Percentiles rank a stretch among this genome's conserved stretches.
These are phyloP conservation scores for Vanderwaltozyma tropicalis DNA, from an alignment of 805 yeast species.

Conservation along the genomic window DNA sequence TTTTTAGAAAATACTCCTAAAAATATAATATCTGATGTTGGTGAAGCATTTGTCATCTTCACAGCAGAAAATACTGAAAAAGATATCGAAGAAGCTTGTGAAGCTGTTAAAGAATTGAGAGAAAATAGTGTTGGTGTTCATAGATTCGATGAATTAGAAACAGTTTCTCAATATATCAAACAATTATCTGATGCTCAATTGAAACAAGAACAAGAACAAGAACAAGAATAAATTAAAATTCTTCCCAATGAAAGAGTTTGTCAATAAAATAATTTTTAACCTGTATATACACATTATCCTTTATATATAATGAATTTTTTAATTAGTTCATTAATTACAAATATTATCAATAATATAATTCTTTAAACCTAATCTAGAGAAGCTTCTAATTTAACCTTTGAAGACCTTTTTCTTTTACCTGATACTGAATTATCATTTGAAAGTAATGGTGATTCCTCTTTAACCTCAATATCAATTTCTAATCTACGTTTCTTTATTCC, in stretches of 20 bases:
- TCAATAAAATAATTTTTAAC: not conserved
- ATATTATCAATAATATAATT: too few relatives aligned
- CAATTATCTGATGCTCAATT: constrained; percentile 17
- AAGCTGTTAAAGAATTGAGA: constrained; percentile 39
- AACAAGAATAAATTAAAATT: not conserved
- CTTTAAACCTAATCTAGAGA: too few relatives aligned
- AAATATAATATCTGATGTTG: constrained; percentile 19
- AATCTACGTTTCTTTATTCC: constrained; percentile 16
- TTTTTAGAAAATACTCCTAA: constrained; percentile 12
- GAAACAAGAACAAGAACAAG: not conserved
- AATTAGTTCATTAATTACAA: too few relatives aligned
- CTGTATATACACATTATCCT: not conserved
- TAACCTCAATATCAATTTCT: not conserved
- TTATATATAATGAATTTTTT: too few relatives aligned
- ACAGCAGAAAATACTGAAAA: constrained; percentile 35
- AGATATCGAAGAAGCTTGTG: constrained; percentile 33
- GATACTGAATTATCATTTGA: not conserved
- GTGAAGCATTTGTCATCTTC: constrained; percentile 41
- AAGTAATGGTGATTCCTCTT: not conserved
- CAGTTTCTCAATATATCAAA: constrained; percentile 26
- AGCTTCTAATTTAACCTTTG: not conserved
- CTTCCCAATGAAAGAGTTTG: not conserved
- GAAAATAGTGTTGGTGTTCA: constrained; percentile 26
- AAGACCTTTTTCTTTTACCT: not conserved
- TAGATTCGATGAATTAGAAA: constrained; percentile 28